Evolutionary conservation across 495 filamentous ascomycete genomes (phyloP), one percentile per base, ranked within the genome.

Genomic region (Annulohypoxylon stygium): DNA sequence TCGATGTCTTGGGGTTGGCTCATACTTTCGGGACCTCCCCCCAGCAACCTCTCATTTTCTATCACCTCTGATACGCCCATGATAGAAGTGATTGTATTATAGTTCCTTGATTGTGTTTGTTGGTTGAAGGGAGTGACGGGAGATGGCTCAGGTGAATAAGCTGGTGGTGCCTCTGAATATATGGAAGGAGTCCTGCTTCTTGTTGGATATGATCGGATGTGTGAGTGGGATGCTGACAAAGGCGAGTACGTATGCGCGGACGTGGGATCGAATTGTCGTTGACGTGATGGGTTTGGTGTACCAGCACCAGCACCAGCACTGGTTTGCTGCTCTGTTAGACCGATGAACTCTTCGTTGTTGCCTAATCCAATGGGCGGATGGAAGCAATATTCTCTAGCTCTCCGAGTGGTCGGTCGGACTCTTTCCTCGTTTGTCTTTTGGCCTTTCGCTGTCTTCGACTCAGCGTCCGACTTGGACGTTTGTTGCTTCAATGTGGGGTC

Each of bases 131-230:
- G 47, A 1, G 68, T 55, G 62, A 62, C 10, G 25, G 80, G 76
- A 7, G 80, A 76, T 14, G 83, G 79, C 4, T 79, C 83, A 4
- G 83, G 82, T 2, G 82, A 81, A 66, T 85, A 86, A 0, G 83
- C 83, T 1, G 84, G 84, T 16, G 83, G 84, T 4, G 82, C 83
- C 33, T 86, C 83, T 12, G 76, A 75, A 55, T 81, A 82, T 64
- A 81, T 39, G 36, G 78, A 75, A 41, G 73, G 64, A 1, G 75
- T 72, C 39, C 72, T 51, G 6, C 67, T 60, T 51, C 61, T 51
- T 37, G 48, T 62, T 34, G 57, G 50, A 20, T 67, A 66, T 12
- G 11, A 23, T 51, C 36, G 53, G 30, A 64, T 48, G 39, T 61
- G 34, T n/a, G 36, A 55, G 4, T 61, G 60, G n/a, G 71, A 63